phyloP scores from a whole-genome alignment of 257 asterid species.

The Prunella vulgaris region DNA sequence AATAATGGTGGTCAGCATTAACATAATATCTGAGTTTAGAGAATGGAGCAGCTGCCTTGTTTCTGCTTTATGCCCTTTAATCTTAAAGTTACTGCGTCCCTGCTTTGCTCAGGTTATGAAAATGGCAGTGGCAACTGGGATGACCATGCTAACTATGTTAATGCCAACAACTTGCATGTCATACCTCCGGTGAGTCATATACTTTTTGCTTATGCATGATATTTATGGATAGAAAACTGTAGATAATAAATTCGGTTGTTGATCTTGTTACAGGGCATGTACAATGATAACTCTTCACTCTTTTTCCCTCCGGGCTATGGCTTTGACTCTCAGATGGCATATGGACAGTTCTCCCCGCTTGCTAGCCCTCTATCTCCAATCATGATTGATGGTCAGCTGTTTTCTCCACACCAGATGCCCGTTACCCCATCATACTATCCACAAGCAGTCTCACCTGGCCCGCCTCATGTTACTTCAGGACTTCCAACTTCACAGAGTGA shows the following conservation, averaged over 20 bases:
- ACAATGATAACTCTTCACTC: slow-evolving; percentile 75
- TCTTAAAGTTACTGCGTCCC: slow-evolving; percentile 14
- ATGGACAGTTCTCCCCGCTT: slow-evolving; percentile 91
- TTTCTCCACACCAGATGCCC: slow-evolving; percentile 84
- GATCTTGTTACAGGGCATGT: slow-evolving; percentile 64
- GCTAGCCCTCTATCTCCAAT: slow-evolving; percentile 82
- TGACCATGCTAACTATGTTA: slow-evolving; percentile 72
- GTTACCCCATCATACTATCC: slow-evolving; percentile 68
- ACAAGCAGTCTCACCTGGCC: slow-evolving; percentile 82
- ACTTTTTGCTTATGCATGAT: slow-evolving; percentile 8
- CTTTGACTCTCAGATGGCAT: slow-evolving; percentile 85
- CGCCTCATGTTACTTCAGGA: slow-evolving; percentile 65
- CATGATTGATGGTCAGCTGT: slow-evolving; percentile 93
- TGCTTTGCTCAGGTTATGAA: slow-evolving; percentile 61
- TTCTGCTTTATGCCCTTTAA: neutral
- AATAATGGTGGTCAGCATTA: neutral
- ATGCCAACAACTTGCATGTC: slow-evolving; percentile 79
- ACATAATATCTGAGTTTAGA: neutral
- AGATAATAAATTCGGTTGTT: slow-evolving; percentile 24
- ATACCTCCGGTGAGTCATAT: slow-evolving; percentile 70
- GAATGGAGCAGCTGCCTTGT: neutral
- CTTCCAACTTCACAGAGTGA: slow-evolving; percentile 73
- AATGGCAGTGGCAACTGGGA: slow-evolving; percentile 72
- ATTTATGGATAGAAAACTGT: slow-evolving; percentile 16
- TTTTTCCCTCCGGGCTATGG: slow-evolving; percentile 83